Percentiles rank a stretch among this genome's conserved stretches.
Conservation (phyloP, 331 rosid species). For the Malus hybrid region DNA sequence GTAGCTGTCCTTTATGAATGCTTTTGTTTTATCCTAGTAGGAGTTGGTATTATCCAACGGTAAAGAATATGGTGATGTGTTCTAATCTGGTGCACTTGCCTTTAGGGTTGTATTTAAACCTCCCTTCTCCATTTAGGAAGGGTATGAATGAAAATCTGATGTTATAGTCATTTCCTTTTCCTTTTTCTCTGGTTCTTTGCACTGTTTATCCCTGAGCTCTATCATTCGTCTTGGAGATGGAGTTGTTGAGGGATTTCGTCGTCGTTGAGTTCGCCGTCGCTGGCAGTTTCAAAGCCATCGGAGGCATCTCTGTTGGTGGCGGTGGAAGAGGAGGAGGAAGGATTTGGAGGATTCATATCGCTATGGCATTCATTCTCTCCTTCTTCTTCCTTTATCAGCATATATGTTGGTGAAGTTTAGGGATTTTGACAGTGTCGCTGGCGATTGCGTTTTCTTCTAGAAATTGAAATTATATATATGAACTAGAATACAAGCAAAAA, state of each 20-base stretch:
- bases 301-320: slow-evolving; percentile 24
- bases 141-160: too few relatives aligned
- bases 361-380: slow-evolving; percentile 1
- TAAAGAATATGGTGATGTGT: too few relatives aligned
- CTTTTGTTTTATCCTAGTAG: too few relatives aligned
- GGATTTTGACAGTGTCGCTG: background rate
- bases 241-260: background rate
- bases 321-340: slow-evolving; percentile 4
- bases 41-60: too few relatives aligned
- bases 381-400: slow-evolving; percentile 38
- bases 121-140: too few relatives aligned
- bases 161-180: too few relatives aligned
- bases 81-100: too few relatives aligned
- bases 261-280: slow-evolving; percentile 55
- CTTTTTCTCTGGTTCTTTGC: fast-evolving
- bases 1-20: too few relatives aligned
- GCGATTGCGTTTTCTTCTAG: background rate
- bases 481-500: background rate
- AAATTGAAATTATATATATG: background rate
- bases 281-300: slow-evolving; percentile 92
- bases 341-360: slow-evolving; percentile 12
- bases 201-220: too few relatives aligned
- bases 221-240: background rate
- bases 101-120: too few relatives aligned
- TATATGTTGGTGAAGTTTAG: background rate